Base-by-base conservation (phyloP, 2,329 filamentous ascomycete species). In the Massarina eburnea region DNA sequence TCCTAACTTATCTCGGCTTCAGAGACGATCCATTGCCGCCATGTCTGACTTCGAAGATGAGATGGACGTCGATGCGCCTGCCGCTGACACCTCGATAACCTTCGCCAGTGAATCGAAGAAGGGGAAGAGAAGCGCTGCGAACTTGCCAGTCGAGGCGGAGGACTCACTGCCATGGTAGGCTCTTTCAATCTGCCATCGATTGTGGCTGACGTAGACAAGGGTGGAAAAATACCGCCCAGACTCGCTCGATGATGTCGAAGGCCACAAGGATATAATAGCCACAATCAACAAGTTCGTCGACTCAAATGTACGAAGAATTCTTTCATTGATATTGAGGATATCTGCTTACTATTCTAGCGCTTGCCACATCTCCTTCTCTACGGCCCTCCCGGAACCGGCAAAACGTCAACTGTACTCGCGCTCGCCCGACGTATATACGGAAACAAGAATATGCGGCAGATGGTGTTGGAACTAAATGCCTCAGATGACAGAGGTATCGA, bases 281-380 rank as follows among this genome's bases (percentile, higher is more conserved):
- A 99, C 94, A 2, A 95, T 99, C 75, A 96, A 96, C 79, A 94
- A 91, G 70, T 99, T 99, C 63, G 83, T 99, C 66, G 91, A 97
- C 67, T 82, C 89, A 46, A 97, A 99, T 73, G 81, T 84, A 71
- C 22, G 71, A 42, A 19, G 14, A 12, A 8, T 14, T 15, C 7
- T 1, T 18, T 29, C 39, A 43, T 12, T 21, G 37, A 5, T n/a
- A 15, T 19, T 15, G 24, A 8, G 15, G 20, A 41, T 8, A 15
- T 8, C 8, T 6, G 3, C 58, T 64, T 6, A 66, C 27, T 2
- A 5, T 0, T 10, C 1, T 47, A 84, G 81, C 84, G 91, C 58
- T 80, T 99, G 42, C 94, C 94, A 7, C 94, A 99, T 76, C 86
- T 99, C 32, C 86, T 99, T 14, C 87, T 99, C 50, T 99, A 99